Evolutionary conservation across 139 green algal genomes (phyloP).

Genomic region (Picochlorum sp.): DNA sequence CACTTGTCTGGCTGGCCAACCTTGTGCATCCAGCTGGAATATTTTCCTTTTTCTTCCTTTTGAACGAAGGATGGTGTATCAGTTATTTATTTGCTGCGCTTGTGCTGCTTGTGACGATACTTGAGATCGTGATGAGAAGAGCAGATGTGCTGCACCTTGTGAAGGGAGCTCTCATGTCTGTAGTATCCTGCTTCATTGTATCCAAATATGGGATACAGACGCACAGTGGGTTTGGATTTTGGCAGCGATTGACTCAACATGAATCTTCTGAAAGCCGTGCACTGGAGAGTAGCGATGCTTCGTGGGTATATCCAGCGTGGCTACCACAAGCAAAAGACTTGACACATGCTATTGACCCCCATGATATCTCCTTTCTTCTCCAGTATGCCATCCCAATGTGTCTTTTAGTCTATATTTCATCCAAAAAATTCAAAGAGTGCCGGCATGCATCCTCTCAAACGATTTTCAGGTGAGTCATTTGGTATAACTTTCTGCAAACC

Average conservation of each 20-base stretch:
- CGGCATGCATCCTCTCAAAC: too few relatives aligned
- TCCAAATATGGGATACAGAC: background rate
- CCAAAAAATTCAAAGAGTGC: background rate
- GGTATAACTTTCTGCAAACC: too few relatives aligned
- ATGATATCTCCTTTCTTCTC: background rate
- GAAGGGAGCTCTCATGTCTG: background rate
- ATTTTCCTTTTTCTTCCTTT: slow-evolving; percentile 33
- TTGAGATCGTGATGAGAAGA: too few relatives aligned
- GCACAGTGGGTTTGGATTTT: slow-evolving; percentile 24
- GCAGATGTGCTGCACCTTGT: background rate
- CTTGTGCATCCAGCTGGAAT: slow-evolving; percentile 18
- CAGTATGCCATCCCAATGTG: background rate
- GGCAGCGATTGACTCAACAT: slow-evolving; percentile 23
- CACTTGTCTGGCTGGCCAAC: slow-evolving; percentile 7
- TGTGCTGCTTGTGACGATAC: too few relatives aligned
- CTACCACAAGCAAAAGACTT: background rate
- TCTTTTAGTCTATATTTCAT: background rate
- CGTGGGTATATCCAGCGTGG: too few relatives aligned
- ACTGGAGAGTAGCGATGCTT: too few relatives aligned
- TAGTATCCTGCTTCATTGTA: background rate
- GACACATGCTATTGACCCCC: background rate
- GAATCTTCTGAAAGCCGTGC: slow-evolving; percentile 3
- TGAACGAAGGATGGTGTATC: slow-evolving; percentile 22
- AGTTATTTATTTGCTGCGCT: background rate
- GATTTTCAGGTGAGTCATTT: too few relatives aligned